Evolutionary conservation across 805 yeast genomes (phyloP).

Genomic region (Teunomyces funiuensis): DNA sequence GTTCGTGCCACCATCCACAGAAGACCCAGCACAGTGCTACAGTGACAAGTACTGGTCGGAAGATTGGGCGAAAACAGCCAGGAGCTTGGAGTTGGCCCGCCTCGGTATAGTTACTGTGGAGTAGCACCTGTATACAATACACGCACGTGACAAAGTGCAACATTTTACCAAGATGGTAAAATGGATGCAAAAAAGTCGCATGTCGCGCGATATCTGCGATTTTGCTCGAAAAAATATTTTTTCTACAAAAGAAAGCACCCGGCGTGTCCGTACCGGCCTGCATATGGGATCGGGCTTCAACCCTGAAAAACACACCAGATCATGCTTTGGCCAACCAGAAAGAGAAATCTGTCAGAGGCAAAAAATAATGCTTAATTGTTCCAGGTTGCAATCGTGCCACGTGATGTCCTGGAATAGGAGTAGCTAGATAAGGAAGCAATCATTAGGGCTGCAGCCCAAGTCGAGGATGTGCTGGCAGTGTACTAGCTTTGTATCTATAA

Average conservation of each 20-base stretch:
- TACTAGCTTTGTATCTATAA: no score
- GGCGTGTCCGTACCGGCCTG: not conserved
- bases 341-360: slow-evolving; percentile 1
- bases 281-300: slow-evolving; percentile 4
- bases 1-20: slow-evolving; percentile 64
- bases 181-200: slow-evolving; percentile 5
- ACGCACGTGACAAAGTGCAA: slow-evolving; percentile 2
- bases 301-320: slow-evolving; percentile 1
- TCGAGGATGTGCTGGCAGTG: not conserved
- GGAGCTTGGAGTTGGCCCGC: slow-evolving; percentile 18
- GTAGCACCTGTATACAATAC: no score
- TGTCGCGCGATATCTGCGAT: not conserved
- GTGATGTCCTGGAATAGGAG: not conserved
- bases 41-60: slow-evolving; percentile 52
- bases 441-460: not conserved
- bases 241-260: no score
- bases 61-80: slow-evolving; percentile 48
- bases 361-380: not conserved
- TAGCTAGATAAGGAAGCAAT: not conserved
- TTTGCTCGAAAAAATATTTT: no score
- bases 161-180: slow-evolving; percentile 1
- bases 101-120: not conserved
- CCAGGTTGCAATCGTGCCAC: not conserved
- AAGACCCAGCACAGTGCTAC: slow-evolving; percentile 35
- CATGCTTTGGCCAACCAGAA: not conserved